Conservation (phyloP, 495 filamentous ascomycete genomes). For the Penicillium coffeae region DNA sequence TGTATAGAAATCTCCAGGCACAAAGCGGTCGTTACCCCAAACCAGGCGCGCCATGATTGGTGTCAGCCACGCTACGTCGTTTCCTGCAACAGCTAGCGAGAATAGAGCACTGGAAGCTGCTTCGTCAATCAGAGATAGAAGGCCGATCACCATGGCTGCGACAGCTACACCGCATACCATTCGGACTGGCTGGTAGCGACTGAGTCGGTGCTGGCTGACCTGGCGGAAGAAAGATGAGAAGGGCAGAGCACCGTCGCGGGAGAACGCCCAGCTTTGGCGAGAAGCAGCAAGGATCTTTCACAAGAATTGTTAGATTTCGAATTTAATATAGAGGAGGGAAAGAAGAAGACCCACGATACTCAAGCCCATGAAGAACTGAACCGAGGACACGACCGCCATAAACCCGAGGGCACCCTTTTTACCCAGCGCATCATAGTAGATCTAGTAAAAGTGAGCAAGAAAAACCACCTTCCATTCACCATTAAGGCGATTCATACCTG, state of each 20-base stretch:
- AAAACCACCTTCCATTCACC: not conserved
- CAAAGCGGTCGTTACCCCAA: slow-evolving; percentile 60
- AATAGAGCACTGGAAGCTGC: slow-evolving; percentile 60
- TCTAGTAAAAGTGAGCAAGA: slow-evolving; percentile 12
- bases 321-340: no score
- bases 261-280: slow-evolving; percentile 60
- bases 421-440: slow-evolving; percentile 45
- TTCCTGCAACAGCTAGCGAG: slow-evolving; percentile 58
- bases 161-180: slow-evolving; percentile 57
- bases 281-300: slow-evolving; percentile 50
- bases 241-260: slow-evolving; percentile 56
- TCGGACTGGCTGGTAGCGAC: slow-evolving; percentile 59
- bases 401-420: slow-evolving; percentile 44
- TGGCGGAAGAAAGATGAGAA: slow-evolving; percentile 59
- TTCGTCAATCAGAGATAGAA: slow-evolving; percentile 55
- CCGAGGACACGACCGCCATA: slow-evolving; percentile 38
- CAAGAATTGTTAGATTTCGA: not conserved
- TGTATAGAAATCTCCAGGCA: slow-evolving; percentile 61
- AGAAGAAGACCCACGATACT: slow-evolving; percentile 27
- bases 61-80: slow-evolving; percentile 60
- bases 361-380: slow-evolving; percentile 47
- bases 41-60: slow-evolving; percentile 60
- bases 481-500: no score
- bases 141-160: slow-evolving; percentile 51
- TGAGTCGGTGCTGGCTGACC: slow-evolving; percentile 42